These are phyloP conservation scores for Neonectria ditissima DNA, from an alignment of 2,329 filamentous ascomycete genomes.

Conservation along the genomic window DNA sequence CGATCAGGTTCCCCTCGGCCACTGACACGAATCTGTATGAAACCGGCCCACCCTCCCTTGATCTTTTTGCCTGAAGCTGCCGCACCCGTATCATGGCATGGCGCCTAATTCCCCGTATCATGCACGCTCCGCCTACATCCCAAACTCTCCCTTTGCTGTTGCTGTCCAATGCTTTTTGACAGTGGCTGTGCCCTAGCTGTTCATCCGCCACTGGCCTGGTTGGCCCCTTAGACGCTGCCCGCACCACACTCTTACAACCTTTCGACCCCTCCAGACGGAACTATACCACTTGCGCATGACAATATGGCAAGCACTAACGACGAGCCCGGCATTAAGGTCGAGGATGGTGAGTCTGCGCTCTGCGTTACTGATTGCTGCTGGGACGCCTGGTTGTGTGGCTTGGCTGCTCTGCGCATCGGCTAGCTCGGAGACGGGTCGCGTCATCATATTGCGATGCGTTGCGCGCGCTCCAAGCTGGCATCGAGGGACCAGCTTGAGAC, in stretches of 20 bases:
- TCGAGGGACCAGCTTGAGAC: background rate
- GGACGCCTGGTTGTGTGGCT: background rate
- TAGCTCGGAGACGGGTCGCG: constrained; percentile 17
- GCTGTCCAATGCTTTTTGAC: constrained; percentile 16
- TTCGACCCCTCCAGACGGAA: constrained; percentile 26
- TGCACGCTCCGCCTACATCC: constrained; percentile 25
- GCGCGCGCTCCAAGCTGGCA: constrained; percentile 3
- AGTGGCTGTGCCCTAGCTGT: constrained; percentile 29
- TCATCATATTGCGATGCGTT: constrained; percentile 10
- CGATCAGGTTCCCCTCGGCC: background rate
- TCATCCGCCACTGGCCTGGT: constrained; percentile 7
- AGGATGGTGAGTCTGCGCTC: constrained; percentile 35
- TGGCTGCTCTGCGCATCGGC: constrained; percentile 10
- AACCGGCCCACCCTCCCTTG: constrained; percentile 36
- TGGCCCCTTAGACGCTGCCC: constrained; percentile 19
- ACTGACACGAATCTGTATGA: constrained; percentile 26
- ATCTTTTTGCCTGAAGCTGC: constrained; percentile 19
- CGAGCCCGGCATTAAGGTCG: constrained; percentile 18
- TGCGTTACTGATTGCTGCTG: background rate
- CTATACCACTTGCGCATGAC: constrained; percentile 15
- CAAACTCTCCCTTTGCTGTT: constrained; percentile 19
- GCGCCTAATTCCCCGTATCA: constrained; percentile 36
- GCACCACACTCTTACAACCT: constrained; percentile 19
- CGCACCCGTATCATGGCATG: constrained; percentile 23
- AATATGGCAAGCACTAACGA: constrained; percentile 34